phyloP scores from a whole-genome alignment of 768 basidiomycete genomes.

The Boletus sp. region DNA sequence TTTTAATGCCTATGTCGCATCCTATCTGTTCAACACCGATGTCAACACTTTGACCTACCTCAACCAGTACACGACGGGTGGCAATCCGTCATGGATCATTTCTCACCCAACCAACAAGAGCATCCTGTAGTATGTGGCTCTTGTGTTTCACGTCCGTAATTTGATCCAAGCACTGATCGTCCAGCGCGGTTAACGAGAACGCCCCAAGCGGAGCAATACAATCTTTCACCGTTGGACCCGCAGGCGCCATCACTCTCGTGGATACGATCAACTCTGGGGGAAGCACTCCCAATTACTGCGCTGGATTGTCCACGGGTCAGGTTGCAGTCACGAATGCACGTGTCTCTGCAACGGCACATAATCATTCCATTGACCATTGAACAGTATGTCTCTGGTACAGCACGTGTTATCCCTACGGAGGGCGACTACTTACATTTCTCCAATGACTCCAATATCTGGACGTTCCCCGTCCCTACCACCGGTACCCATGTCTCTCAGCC shows the following conservation, averaged over 20 bases:
- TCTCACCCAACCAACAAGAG: conserved; percentile 54
- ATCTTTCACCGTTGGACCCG: conserved; percentile 48
- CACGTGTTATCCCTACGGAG: conserved; percentile 49
- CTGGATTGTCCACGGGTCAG: conserved; percentile 51
- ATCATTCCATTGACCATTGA: background rate
- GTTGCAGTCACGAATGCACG: conserved; percentile 59
- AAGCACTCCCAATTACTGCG: conserved; percentile 49
- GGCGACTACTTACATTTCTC: conserved; percentile 36
- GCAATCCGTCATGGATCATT: conserved; percentile 61
- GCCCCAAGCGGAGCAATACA: conserved; percentile 43
- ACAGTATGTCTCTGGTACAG: conserved; percentile 56
- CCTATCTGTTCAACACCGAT: conserved; percentile 59
- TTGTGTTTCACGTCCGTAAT: background rate
- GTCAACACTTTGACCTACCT: conserved; percentile 46
- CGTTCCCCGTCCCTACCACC: conserved; percentile 48
- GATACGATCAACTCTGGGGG: conserved; percentile 52
- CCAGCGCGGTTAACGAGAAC: conserved; percentile 62
- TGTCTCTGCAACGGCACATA: background rate
- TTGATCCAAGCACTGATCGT: background rate
- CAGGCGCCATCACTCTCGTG: conserved; percentile 46
- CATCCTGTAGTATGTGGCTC: conserved; percentile 55
- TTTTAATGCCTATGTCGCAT: conserved; percentile 56
- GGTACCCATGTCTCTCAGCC: conserved; percentile 49
- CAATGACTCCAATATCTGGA: conserved; percentile 40
- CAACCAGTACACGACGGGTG: conserved; percentile 41